phyloP scores from a whole-genome alignment of 2,329 filamentous ascomycete genomes.

The Penicillium palitans region DNA sequence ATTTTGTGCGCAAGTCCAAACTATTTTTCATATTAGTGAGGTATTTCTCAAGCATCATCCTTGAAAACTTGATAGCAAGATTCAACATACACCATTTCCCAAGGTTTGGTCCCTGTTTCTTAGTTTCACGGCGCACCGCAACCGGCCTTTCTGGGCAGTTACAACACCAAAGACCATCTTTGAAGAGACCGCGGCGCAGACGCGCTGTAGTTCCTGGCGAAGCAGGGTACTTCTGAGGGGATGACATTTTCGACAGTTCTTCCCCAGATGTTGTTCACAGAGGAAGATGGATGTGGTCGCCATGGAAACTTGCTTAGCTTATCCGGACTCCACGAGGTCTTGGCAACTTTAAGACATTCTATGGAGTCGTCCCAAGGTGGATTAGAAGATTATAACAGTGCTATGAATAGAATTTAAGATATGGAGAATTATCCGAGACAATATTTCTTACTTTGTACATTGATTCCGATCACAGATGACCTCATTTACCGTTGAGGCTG shows the following conservation, averaged over 20 bases:
- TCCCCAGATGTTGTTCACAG: constrained; percentile 15
- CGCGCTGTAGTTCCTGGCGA: constrained; percentile 27
- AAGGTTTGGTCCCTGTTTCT: constrained; percentile 58
- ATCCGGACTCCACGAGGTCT: constrained; percentile 5
- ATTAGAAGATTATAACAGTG: neutral
- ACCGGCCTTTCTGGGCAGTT: constrained; percentile 57
- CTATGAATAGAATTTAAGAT: neutral
- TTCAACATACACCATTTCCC: constrained; percentile 52
- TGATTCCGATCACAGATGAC: neutral
- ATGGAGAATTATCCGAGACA: neutral
- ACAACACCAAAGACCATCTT: constrained; percentile 52
- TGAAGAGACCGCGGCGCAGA: constrained; percentile 40
- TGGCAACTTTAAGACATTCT: constrained; percentile 4
- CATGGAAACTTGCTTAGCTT: constrained; percentile 11
- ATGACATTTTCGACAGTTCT: constrained; percentile 22
- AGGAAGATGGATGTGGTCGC: constrained; percentile 3
- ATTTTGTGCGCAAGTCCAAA: constrained; percentile 59
- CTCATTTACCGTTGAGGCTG: neutral
- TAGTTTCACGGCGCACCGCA: constrained; percentile 57
- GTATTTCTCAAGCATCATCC: neutral
- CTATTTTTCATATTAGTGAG: constrained; percentile 24
- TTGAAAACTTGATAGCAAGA: neutral
- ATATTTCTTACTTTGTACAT: neutral
- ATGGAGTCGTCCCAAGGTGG: neutral
- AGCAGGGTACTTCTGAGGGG: constrained; percentile 22